Percentiles rank a stretch among this genome's conserved stretches.
Conservation (phyloP, 1,284 basidiomycete species). For the Dichomitus squalens region DNA sequence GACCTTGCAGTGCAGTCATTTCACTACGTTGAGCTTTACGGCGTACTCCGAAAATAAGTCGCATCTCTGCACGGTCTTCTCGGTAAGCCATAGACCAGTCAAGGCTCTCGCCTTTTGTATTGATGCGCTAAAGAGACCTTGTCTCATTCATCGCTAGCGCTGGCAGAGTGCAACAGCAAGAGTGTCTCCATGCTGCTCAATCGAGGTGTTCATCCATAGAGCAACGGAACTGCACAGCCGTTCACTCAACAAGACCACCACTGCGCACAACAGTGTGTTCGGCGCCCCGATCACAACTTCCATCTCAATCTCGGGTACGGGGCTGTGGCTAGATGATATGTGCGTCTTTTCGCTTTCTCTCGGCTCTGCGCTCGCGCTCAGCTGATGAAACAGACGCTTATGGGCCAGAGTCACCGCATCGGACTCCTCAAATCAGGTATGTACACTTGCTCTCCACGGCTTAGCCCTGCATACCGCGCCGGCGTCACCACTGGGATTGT, state of each 20-base stretch:
- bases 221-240: slow-evolving; percentile 31
- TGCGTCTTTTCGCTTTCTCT: too few species aligned
- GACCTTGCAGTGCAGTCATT: too few species aligned
- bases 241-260: slow-evolving; percentile 27
- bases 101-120: slow-evolving; percentile 1
- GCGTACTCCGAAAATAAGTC: not conserved
- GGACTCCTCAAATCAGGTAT: too few species aligned
- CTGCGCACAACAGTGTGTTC: slow-evolving; percentile 26
- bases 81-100: not conserved
- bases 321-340: too few species aligned
- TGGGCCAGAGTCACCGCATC: too few species aligned
- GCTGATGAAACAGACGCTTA: too few species aligned
- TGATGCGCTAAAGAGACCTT: not conserved
- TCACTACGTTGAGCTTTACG: not conserved
- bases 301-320: too few species aligned
- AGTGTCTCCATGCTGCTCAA: slow-evolving; percentile 32
- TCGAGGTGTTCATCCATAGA: slow-evolving; percentile 26
- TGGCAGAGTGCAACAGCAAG: slow-evolving; percentile 34
- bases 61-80: not conserved
- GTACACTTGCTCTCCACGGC: too few species aligned
- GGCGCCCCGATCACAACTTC: too few species aligned
- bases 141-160: slow-evolving; percentile 30
- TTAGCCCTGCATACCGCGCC: slow-evolving; percentile 60
- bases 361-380: too few species aligned
- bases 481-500: slow-evolving; percentile 63